A percentile compares a stretch with the other conserved stretches of the same genome.
These are phyloP conservation scores for Corylus avellana DNA, from an alignment of 306 rosid genomes.

Conservation along the genomic window DNA sequence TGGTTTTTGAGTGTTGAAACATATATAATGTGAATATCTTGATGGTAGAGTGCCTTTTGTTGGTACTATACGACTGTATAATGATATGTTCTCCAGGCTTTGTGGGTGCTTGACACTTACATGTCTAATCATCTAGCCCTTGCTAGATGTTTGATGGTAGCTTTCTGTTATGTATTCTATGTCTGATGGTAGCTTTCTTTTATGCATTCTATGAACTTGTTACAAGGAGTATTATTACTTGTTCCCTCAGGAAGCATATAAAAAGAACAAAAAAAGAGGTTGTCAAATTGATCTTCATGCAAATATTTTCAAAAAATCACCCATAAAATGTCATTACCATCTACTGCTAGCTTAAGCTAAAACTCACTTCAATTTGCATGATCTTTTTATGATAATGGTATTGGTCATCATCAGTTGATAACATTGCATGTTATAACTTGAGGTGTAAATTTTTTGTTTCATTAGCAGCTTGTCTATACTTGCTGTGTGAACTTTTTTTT, in stretches of 20 bases:
- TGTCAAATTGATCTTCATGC: neutral
- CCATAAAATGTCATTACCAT: neutral
- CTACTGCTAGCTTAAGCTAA: neutral
- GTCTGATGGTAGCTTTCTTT: too few relatives aligned
- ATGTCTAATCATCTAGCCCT: neutral
- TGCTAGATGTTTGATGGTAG: neutral
- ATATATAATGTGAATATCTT: neutral
- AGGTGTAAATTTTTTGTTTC: neutral
- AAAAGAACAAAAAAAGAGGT: neutral
- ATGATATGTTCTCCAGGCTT: neutral
- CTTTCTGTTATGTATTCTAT: neutral
- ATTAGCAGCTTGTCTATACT: neutral
- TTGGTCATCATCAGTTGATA: neutral
- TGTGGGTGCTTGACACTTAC: neutral
- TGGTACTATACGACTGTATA: neutral
- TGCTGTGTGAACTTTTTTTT: neutral
- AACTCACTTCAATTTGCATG: neutral
- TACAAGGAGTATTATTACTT: neutral
- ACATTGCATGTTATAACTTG: neutral
- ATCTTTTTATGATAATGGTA: neutral
- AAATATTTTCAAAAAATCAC: neutral
- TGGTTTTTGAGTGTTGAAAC: neutral
- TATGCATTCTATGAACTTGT: neutral
- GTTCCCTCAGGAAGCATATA: neutral
- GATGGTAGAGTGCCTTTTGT: neutral